Conservation (phyloP, 257 asterid species). For the Scutellaria galericulata region DNA sequence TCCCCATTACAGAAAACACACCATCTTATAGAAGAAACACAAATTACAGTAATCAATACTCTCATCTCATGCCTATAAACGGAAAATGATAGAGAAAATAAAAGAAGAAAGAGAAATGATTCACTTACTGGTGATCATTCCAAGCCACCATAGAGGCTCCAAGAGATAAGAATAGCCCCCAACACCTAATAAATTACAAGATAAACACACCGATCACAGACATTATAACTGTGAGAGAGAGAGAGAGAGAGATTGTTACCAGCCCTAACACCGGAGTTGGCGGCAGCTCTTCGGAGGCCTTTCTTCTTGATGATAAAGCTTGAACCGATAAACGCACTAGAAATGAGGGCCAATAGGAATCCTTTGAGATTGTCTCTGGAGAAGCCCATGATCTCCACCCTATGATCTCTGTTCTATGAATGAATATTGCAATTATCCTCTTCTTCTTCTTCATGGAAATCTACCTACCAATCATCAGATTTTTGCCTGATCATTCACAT, state of each 20-base stretch:
- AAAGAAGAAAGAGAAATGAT: background rate
- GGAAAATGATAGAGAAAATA: background rate
- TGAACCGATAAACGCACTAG: constrained; percentile 74
- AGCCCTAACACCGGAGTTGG: constrained; percentile 81
- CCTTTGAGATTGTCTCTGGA: constrained; percentile 70
- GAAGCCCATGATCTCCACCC: constrained; percentile 47
- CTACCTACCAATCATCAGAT: background rate
- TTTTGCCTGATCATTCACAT: no score
- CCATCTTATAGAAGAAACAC: no score
- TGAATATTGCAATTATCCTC: background rate
- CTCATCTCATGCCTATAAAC: background rate
- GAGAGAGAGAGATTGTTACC: constrained; percentile 39
- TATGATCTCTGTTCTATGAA: constrained; percentile 1
- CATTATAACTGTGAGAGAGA: background rate
- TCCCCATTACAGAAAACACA: no score
- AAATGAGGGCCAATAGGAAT: constrained; percentile 65
- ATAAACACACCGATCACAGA: constrained; percentile 2
- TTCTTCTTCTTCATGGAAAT: constrained; percentile 50
- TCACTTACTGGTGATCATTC: constrained; percentile 80
- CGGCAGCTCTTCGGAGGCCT: constrained; percentile 82
- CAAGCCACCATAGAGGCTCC: constrained; percentile 96
- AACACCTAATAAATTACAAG: constrained; percentile 52
- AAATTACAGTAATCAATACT: background rate
- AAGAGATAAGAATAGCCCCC: constrained; percentile 80
- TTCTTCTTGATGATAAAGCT: constrained; percentile 87